Conservation (phyloP, 768 basidiomycete species). For the Galerina sulciceps region DNA sequence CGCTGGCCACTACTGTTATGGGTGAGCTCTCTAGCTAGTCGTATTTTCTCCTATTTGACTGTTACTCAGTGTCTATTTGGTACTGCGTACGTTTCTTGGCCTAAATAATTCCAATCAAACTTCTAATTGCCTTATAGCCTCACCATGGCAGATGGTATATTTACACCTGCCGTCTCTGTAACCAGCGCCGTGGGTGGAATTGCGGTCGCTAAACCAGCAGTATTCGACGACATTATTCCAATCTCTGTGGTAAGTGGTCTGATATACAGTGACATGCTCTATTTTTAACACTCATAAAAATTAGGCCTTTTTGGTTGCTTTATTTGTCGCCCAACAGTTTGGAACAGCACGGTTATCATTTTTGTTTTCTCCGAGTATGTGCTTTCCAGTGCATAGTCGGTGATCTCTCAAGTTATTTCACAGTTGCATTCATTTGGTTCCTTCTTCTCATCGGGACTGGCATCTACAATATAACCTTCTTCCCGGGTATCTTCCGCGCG, state of each 20-base stretch:
- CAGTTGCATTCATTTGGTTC: slow-evolving; percentile 64
- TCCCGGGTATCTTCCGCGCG: slow-evolving; percentile 66
- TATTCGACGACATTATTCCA: slow-evolving; percentile 49
- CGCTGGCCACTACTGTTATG: slow-evolving; percentile 59
- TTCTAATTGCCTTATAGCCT: slow-evolving; percentile 34
- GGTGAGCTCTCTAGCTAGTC: slow-evolving; percentile 34
- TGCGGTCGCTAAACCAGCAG: slow-evolving; percentile 57
- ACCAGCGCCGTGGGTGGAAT: slow-evolving; percentile 74
- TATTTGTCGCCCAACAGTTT: slow-evolving; percentile 65
- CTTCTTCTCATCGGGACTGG: slow-evolving; percentile 54
- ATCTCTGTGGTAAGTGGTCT: slow-evolving; percentile 58
- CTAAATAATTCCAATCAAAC: background rate
- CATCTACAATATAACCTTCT: slow-evolving; percentile 56
- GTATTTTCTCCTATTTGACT: background rate
- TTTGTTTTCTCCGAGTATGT: slow-evolving; percentile 57
- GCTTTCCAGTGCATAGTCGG: background rate
- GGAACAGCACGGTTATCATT: slow-evolving; percentile 58
- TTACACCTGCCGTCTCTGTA: slow-evolving; percentile 73
- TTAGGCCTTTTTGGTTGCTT: slow-evolving; percentile 54
- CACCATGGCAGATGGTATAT: slow-evolving; percentile 69
- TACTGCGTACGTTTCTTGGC: slow-evolving; percentile 41
- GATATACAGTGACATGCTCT: background rate
- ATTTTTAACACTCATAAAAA: background rate
- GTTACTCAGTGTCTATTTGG: slow-evolving; percentile 57
- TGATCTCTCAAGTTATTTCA: background rate